A percentile compares a stretch with the other conserved stretches of the same genome.
Evolutionary conservation across 2,329 filamentous ascomycete genomes (phyloP).

Genomic region (Colletotrichum sp.): DNA sequence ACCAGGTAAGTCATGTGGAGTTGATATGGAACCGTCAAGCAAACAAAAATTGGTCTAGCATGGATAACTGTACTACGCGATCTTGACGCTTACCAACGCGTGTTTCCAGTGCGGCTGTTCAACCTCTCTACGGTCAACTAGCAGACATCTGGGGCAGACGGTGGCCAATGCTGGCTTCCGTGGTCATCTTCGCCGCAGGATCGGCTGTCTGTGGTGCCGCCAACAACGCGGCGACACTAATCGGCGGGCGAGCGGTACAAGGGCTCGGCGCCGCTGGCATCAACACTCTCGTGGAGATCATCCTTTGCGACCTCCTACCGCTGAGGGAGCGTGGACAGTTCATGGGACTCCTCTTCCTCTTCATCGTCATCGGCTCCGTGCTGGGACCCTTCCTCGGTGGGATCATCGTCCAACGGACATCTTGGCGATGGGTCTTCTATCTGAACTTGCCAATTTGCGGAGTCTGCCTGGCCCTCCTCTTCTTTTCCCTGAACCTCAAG

Average conservation of each 20-base stretch:
- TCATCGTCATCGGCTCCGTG: conserved; percentile 40
- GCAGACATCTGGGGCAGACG: conserved; percentile 30
- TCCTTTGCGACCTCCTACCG: conserved; percentile 52
- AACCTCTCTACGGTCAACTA: conserved; percentile 29
- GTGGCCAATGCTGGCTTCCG: conserved; percentile 17
- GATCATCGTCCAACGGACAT: conserved; percentile 27
- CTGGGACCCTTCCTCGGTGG: conserved; percentile 36
- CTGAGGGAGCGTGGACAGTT: conserved; percentile 43
- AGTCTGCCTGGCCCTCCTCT: conserved; percentile 22
- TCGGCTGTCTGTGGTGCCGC: conserved; percentile 25
- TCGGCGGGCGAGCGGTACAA: conserved; percentile 48
- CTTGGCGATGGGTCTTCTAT: conserved; percentile 51
- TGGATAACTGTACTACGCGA: not conserved
- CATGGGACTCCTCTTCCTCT: conserved; percentile 40
- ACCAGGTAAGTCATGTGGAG: not conserved
- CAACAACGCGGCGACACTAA: conserved; percentile 42
- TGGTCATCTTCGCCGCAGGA: conserved; percentile 26
- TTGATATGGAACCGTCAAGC: not conserved
- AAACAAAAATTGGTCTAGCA: not conserved
- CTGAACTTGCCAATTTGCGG: conserved; percentile 41
- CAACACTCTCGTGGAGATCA: conserved; percentile 24
- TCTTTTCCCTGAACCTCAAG: conserved; percentile 27
- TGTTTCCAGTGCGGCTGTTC: conserved; percentile 24
- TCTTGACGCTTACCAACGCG: not conserved
- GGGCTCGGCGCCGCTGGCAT: conserved; percentile 35